Evolutionary conservation across 2,329 filamentous ascomycete species (phyloP).

Genomic region (Nemania serpens): DNA sequence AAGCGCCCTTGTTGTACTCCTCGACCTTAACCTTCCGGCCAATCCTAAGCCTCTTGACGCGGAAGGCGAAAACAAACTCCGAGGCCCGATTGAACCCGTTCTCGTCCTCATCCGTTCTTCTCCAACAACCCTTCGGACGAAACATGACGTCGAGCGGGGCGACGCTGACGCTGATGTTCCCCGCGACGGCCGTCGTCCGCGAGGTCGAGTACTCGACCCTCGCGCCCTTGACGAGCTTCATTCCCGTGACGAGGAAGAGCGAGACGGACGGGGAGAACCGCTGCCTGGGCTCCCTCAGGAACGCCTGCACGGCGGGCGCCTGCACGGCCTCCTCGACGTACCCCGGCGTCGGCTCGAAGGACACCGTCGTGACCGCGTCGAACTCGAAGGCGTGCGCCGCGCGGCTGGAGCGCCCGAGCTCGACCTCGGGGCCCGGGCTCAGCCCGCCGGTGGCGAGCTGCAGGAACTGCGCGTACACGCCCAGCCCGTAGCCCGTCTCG

Average conservation of each 20-base stretch:
- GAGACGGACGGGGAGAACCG: neutral
- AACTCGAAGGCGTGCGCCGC: slow-evolving; percentile 1
- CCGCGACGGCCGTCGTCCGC: neutral
- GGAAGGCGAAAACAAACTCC: slow-evolving; percentile 10
- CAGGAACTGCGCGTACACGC: slow-evolving; percentile 18
- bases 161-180: neutral
- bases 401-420: neutral
- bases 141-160: neutral
- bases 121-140: slow-evolving; percentile 2
- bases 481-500: slow-evolving; percentile 4
- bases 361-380: slow-evolving; percentile 2
- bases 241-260: slow-evolving; percentile 11
- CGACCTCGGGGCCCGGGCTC: neutral
- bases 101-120: neutral
- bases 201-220: slow-evolving; percentile 1
- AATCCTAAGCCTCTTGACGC: slow-evolving; percentile 11
- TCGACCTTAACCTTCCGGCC: slow-evolving; percentile 7
- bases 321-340: slow-evolving; percentile 4
- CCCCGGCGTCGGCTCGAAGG: neutral
- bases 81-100: slow-evolving; percentile 1
- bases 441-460: slow-evolving; percentile 6
- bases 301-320: slow-evolving; percentile 6
- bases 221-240: slow-evolving; percentile 12
- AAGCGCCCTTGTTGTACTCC: slow-evolving; percentile 5
- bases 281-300: slow-evolving; percentile 5